These are phyloP conservation scores for Cenchrus fungigraminus DNA, from an alignment of 176 grass and related monocot genomes.

Conservation along the genomic window DNA sequence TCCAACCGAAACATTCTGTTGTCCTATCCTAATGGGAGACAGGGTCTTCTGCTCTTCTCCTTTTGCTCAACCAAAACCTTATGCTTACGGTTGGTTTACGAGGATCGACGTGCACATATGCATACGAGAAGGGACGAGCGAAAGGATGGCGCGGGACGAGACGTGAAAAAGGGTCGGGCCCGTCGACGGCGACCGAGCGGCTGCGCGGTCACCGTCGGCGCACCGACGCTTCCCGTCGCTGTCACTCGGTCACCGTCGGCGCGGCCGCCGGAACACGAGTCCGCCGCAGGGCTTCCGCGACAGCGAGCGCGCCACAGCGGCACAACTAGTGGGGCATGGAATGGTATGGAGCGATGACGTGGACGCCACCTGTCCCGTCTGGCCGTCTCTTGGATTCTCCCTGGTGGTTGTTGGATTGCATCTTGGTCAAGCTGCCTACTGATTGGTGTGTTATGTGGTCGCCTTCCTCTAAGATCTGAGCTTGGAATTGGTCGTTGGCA, in stretches of 20 bases:
- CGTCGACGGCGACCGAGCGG: neutral
- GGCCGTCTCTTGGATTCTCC: slow-evolving; percentile 6
- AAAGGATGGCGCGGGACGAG: neutral
- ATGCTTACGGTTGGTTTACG: no score
- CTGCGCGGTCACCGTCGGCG: slow-evolving; percentile 18
- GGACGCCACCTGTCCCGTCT: neutral
- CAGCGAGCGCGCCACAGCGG: no score
- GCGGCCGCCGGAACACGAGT: no score
- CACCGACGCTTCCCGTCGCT: neutral
- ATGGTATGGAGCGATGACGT: neutral
- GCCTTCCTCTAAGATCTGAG: neutral
- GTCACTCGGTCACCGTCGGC: neutral
- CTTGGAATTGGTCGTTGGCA: neutral
- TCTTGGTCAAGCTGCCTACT: neutral
- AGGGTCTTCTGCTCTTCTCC: no score
- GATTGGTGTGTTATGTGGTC: neutral
- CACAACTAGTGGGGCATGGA: neutral
- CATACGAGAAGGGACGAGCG: no score
- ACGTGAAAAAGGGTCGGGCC: neutral
- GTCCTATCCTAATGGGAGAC: no score
- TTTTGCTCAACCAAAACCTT: neutral
- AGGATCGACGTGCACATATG: no score
- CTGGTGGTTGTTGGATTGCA: neutral
- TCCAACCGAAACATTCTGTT: neutral
- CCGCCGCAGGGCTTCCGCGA: no score